Evolutionary conservation across 169 alveolate species (phyloP).

Genomic region (Plasmodium berghei): DNA sequence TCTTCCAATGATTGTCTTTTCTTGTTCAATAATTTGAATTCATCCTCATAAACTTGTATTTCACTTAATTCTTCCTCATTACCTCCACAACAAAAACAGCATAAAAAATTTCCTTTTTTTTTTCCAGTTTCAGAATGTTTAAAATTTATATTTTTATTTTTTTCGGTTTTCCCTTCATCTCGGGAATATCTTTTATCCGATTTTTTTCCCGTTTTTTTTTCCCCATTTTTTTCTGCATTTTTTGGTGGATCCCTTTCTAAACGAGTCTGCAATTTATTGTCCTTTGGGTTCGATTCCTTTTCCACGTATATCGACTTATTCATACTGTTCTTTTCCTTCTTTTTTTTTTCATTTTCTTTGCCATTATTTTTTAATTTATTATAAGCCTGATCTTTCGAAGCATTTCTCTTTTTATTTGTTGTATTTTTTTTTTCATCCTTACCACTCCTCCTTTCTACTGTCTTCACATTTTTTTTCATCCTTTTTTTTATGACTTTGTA

Average conservation of each 20-base stretch:
- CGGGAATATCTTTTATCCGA: background rate
- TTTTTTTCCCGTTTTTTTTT: background rate
- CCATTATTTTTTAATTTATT: background rate
- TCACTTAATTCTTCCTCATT: slow-evolving; percentile 56
- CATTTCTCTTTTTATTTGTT: too few relatives aligned
- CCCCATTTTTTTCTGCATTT: background rate
- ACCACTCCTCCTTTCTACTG: background rate
- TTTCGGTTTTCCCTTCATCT: background rate
- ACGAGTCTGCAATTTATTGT: background rate
- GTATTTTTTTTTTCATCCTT: background rate
- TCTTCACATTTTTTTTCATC: background rate
- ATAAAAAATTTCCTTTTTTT: slow-evolving; percentile 3
- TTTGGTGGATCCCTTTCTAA: background rate
- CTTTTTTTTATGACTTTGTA: background rate
- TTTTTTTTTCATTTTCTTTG: background rate
- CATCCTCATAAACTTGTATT: slow-evolving; percentile 22
- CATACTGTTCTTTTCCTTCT: background rate
- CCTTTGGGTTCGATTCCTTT: background rate
- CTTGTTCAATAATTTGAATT: background rate
- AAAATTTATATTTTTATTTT: background rate
- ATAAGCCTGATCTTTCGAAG: too few relatives aligned
- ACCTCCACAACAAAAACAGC: slow-evolving; percentile 51
- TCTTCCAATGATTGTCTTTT: slow-evolving; percentile 7
- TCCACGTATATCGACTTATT: background rate
- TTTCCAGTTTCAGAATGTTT: background rate